phyloP scores from a whole-genome alignment of 1,284 basidiomycete genomes.

The Malassezia furfur region DNA sequence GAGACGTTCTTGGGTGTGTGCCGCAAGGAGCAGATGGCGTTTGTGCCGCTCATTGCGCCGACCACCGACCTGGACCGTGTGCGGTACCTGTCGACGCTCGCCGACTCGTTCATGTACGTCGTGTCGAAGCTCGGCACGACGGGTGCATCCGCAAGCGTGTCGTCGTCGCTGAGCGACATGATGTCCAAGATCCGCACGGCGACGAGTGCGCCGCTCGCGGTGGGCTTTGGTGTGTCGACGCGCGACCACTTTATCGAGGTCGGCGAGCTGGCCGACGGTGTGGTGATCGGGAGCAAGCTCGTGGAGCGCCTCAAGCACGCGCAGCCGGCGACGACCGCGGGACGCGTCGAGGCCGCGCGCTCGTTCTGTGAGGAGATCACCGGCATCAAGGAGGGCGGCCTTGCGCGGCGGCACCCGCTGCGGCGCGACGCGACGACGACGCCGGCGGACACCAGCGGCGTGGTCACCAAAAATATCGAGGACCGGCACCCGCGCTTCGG shows the following conservation, averaged over 20 bases:
- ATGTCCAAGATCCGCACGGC: conserved; percentile 45
- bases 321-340: conserved; percentile 43
- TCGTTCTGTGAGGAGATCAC: conserved; percentile 59
- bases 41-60: conserved; percentile 88
- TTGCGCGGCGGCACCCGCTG: conserved; percentile 20
- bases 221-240: conserved; percentile 94
- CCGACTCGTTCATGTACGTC: conserved; percentile 95
- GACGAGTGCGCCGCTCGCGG: conserved; percentile 72
- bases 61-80: conserved; percentile 80
- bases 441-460: background rate
- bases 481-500: conserved; percentile 62
- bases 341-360: conserved; percentile 51
- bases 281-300: conserved; percentile 83
- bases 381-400: conserved; percentile 37
- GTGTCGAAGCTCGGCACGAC: conserved; percentile 85
- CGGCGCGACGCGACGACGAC: background rate
- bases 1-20: conserved; percentile 80
- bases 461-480: background rate
- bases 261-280: conserved; percentile 71
- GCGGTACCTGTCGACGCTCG: conserved; percentile 79
- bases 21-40: conserved; percentile 72
- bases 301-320: conserved; percentile 66
- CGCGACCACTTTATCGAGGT: conserved; percentile 80
- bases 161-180: conserved; percentile 45
- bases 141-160: conserved; percentile 68